These are phyloP conservation scores for Penicillium coffeae DNA, from an alignment of 495 filamentous ascomycete genomes.

Conservation along the genomic window DNA sequence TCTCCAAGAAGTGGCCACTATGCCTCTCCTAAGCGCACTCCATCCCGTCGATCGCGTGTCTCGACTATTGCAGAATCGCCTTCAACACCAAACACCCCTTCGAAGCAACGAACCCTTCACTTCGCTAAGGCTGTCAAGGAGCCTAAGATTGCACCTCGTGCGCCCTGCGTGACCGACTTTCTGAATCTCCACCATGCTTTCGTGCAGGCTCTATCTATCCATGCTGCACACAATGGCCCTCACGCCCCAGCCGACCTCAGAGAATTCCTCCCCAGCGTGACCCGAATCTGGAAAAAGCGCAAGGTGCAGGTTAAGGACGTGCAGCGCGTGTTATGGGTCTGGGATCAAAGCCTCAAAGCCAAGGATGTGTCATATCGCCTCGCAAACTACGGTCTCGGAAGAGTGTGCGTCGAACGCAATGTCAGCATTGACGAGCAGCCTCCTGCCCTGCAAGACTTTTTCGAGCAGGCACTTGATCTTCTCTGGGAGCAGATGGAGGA, in stretches of 20 bases:
- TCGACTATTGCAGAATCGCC: constrained; percentile 9
- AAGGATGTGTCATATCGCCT: constrained; percentile 28
- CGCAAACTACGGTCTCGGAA: constrained; percentile 44
- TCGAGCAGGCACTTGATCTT: constrained; percentile 36
- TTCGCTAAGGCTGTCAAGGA: constrained; percentile 16
- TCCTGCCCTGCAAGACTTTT: constrained; percentile 30
- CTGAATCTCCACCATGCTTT: constrained; percentile 37
- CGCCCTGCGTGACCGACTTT: constrained; percentile 32
- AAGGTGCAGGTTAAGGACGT: constrained; percentile 43
- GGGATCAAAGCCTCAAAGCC: constrained; percentile 27
- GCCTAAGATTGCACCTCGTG: constrained; percentile 20
- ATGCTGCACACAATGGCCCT: constrained; percentile 39
- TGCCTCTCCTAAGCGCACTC: constrained; percentile 23
- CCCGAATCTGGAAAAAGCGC: constrained; percentile 46
- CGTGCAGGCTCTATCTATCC: constrained; percentile 37
- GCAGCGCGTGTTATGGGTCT: constrained; percentile 41
- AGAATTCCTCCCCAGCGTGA: constrained; percentile 38
- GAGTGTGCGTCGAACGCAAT: constrained; percentile 30
- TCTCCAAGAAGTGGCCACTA: constrained; percentile 40
- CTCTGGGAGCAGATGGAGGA: constrained; percentile 38
- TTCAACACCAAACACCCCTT: constrained; percentile 25
- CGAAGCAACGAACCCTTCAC: constrained; percentile 30
- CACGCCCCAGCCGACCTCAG: constrained; percentile 36
- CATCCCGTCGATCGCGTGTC: constrained; percentile 15
- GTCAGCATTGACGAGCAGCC: constrained; percentile 25